A percentile compares a stretch with the other conserved stretches of the same genome.
Evolutionary conservation across 441 rosid species (phyloP).

Genomic region (Arabidopsis hybrid): DNA sequence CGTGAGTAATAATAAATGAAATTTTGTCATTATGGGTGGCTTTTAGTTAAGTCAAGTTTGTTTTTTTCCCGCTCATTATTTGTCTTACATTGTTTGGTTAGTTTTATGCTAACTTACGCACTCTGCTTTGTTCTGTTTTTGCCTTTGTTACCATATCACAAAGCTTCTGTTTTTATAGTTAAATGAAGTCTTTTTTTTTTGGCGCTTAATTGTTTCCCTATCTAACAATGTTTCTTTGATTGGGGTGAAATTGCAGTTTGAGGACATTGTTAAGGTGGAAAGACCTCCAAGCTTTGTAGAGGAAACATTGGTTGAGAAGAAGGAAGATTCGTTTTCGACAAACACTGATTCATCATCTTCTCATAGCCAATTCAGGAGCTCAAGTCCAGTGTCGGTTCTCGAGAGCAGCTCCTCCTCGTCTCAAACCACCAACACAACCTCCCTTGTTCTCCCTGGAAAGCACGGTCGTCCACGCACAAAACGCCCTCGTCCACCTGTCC

Average conservation of each 20-base stretch:
- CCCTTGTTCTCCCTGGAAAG: conserved; percentile 48
- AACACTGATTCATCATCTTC: conserved; percentile 52
- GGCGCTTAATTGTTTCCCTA: neutral
- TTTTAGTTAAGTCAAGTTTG: neutral
- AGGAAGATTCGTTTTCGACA: conserved; percentile 51
- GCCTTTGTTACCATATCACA: no score
- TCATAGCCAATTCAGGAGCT: conserved; percentile 62
- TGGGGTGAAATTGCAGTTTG: conserved; percentile 61
- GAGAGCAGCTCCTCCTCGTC: conserved; percentile 93
- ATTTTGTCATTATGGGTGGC: neutral
- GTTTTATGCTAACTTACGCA: conserved; percentile 29
- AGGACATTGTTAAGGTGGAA: conserved; percentile 88
- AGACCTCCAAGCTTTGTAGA: conserved; percentile 80
- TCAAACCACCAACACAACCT: conserved; percentile 47
- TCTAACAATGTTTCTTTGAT: neutral
- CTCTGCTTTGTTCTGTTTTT: conserved; percentile 19
- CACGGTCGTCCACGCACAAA: conserved; percentile 93
- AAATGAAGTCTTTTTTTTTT: neutral
- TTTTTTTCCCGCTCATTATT: neutral
- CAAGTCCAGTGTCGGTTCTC: conserved; percentile 91
- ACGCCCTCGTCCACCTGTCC: conserved; percentile 75
- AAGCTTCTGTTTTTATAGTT: neutral
- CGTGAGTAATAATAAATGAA: neutral
- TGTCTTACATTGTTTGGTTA: neutral
- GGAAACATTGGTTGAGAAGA: conserved; percentile 67